Evolutionary conservation across 768 basidiomycete genomes (phyloP), one percentile per base, ranked within the genome.

Genomic region (Imleria badia): DNA sequence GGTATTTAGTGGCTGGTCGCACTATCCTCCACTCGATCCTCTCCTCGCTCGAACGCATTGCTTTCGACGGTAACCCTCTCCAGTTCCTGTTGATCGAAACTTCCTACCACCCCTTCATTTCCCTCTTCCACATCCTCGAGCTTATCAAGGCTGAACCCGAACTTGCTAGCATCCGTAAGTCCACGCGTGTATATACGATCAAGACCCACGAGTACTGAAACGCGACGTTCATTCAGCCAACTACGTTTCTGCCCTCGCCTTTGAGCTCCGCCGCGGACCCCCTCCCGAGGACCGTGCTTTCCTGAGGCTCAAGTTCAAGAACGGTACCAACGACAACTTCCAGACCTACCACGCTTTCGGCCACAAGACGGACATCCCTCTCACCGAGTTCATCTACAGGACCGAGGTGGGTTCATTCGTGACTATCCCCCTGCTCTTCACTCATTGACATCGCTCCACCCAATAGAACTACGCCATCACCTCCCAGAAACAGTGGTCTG

Each of bases 71-170:
- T 57, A 86, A 91, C 73, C 86, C 89, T 42, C 82, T 94, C 48
- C 86, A 89, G 63, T 80, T 94, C 73, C 77, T 87, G 71, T 68
- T 92, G 60, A 77, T 91, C 61, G 83, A 89, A 73, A 85, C 86
- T 15, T 89, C 89, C 58, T 94, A 94, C 78, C 92, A 94, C 71
- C 86, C 92, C 14, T 91, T 95, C 81, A 85, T 94, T 65, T 92
- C 90, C 5, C 78, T 94, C 70, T 88, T 94, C 82, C 82, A 85
- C 67, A 81, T 88, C 71, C 82, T 89, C 19, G 88, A 87, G 52
- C 73, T 87, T 52, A 61, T 72, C 60, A 74, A 80, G 56, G 72
- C 79, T 26, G 72, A 83, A 66, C 86, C 87, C 1, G 80, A 86
- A 50, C 70, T 86, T 59, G 71, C 74, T 45, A 83, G 76, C 39